These are phyloP conservation scores for Pseudozyma sp. DNA, from an alignment of 1,284 basidiomycete genomes.

Conservation along the genomic window DNA sequence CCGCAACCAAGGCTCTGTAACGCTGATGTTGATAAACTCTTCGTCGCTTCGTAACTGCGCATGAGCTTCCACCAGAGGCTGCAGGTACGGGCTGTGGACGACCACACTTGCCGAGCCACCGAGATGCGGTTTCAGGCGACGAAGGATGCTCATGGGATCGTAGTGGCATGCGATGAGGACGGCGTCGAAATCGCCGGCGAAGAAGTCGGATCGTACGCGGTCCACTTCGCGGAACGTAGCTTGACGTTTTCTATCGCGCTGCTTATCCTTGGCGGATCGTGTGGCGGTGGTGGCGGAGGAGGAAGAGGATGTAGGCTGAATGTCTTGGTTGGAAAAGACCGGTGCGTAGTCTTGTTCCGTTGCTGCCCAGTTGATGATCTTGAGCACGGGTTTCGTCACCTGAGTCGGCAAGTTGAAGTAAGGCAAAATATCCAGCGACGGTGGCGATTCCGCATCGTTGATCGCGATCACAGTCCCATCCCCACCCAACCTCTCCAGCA, in stretches of 20 bases:
- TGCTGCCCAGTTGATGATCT: slow-evolving; percentile 58
- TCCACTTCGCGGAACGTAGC: slow-evolving; percentile 37
- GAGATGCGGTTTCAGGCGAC: slow-evolving; percentile 80
- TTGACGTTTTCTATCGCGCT: slow-evolving; percentile 47
- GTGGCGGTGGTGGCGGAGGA: background rate
- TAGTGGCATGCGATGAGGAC: slow-evolving; percentile 86
- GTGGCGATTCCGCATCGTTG: slow-evolving; percentile 91
- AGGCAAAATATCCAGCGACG: slow-evolving; percentile 85
- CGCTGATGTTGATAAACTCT: slow-evolving; percentile 80
- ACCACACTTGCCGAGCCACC: slow-evolving; percentile 87
- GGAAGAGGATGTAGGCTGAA: background rate
- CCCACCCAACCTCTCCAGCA: slow-evolving; percentile 77
- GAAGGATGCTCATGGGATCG: slow-evolving; percentile 84
- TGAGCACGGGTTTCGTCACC: slow-evolving; percentile 35
- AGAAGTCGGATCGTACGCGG: slow-evolving; percentile 80
- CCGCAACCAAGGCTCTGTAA: slow-evolving; percentile 89
- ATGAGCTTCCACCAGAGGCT: slow-evolving; percentile 80
- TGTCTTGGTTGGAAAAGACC: slow-evolving; percentile 37
- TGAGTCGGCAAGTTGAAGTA: slow-evolving; percentile 78
- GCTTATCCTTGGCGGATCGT: slow-evolving; percentile 37
- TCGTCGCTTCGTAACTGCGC: slow-evolving; percentile 77
- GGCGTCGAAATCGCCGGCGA: slow-evolving; percentile 75
- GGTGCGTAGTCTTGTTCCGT: slow-evolving; percentile 52
- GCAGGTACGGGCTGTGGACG: slow-evolving; percentile 83
- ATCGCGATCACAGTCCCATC: slow-evolving; percentile 85